Conservation (phyloP, 1,284 basidiomycete genomes). For the Pholiota adiposa region DNA sequence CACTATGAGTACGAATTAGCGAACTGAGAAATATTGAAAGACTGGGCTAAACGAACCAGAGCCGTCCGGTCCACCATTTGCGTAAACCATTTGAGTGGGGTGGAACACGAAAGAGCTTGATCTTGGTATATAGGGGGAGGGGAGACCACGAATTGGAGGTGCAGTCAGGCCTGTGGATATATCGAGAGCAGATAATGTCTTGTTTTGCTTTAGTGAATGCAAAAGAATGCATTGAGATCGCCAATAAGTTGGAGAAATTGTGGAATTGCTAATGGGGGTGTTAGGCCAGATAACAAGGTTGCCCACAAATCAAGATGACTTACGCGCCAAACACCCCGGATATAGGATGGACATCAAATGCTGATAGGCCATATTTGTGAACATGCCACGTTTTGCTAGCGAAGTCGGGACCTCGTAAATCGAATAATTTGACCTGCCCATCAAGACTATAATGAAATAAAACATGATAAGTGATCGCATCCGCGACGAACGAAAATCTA, state of each 20-base stretch:
- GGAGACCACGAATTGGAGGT: conserved; percentile 54
- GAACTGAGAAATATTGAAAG: not conserved
- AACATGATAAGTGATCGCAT: not conserved
- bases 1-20: conserved; percentile 15
- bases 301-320: conserved; percentile 35
- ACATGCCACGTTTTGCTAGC: conserved; percentile 71
- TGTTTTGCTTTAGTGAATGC: conserved; percentile 51
- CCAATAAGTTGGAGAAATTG: conserved; percentile 62
- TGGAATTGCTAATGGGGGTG: conserved; percentile 54
- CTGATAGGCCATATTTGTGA: conserved; percentile 76
- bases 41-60: conserved; percentile 48
- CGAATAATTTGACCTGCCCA: conserved; percentile 93
- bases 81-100: conserved; percentile 81
- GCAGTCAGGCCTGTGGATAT: conserved; percentile 57
- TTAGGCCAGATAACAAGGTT: conserved; percentile 2
- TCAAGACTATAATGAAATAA: conserved; percentile 62
- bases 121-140: conserved; percentile 65
- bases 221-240: conserved; percentile 65
- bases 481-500: not conserved
- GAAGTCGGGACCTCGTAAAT: conserved; percentile 73
- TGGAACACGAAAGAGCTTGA: conserved; percentile 74
- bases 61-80: conserved; percentile 74
- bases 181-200: conserved; percentile 52
- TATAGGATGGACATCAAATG: conserved; percentile 88
- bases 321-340: conserved; percentile 89